phyloP scores from a whole-genome alignment of 345 rosid genomes.

The Kernera saxatilis region DNA sequence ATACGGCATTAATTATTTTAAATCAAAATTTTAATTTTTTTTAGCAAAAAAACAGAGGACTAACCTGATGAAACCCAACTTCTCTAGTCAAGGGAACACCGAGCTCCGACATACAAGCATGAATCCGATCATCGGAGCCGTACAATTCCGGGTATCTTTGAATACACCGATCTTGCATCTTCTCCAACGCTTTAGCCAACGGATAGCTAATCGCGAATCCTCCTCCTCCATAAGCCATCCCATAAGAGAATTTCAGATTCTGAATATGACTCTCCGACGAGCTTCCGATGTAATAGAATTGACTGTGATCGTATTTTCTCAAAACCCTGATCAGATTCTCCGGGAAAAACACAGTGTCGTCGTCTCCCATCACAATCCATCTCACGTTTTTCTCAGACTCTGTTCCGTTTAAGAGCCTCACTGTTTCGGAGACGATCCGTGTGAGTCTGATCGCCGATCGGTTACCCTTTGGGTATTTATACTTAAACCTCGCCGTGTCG shows the following conservation, averaged over 20 bases:
- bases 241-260: constrained; percentile 56
- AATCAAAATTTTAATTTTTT: no score
- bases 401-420: constrained; percentile 40
- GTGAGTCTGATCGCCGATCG: constrained; percentile 65
- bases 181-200: constrained; percentile 51
- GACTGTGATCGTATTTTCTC: constrained; percentile 60
- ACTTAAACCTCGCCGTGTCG: constrained; percentile 43
- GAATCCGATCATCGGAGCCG: constrained; percentile 82
- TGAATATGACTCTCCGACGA: constrained; percentile 76
- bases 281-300: constrained; percentile 63
- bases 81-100: constrained; percentile 76
- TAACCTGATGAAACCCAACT: constrained; percentile 84
- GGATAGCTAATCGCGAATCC: constrained; percentile 79
- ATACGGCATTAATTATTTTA: no score
- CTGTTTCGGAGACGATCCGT: constrained; percentile 57
- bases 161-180: constrained; percentile 64
- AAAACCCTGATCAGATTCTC: constrained; percentile 63
- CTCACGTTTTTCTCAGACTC: constrained; percentile 39
- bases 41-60: constrained; percentile 1
- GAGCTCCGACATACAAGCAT: constrained; percentile 86
- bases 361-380: constrained; percentile 93
- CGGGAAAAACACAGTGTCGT: constrained; percentile 64
- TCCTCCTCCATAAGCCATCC: constrained; percentile 93
- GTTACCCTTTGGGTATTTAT: constrained; percentile 41
- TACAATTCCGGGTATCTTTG: constrained; percentile 51